Evolutionary conservation across 805 yeast species (phyloP).

Genomic region (Pichia scutulata): DNA sequence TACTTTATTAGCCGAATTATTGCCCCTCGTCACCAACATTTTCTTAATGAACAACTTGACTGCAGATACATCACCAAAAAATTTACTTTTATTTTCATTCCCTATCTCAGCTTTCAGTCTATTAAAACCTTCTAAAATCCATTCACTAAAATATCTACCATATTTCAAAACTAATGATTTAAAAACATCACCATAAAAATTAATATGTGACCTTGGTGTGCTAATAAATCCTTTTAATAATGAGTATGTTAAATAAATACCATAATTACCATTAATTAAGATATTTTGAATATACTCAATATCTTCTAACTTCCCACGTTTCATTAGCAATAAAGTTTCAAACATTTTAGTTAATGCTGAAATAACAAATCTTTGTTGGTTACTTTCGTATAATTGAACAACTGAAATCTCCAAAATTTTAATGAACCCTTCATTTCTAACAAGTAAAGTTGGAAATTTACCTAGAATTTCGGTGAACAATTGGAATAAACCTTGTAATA

Average conservation of each 20-base stretch:
- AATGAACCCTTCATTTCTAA: conserved; percentile 22
- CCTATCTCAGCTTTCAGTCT: conserved; percentile 24
- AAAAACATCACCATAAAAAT: conserved; percentile 45
- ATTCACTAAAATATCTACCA: conserved; percentile 35
- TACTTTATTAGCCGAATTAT: conserved; percentile 47
- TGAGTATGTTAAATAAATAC: conserved; percentile 28
- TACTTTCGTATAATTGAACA: conserved; percentile 28
- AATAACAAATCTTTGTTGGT: conserved; percentile 49
- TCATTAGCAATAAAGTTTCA: conserved; percentile 38
- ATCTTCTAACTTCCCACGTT: conserved; percentile 37
- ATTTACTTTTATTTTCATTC: conserved; percentile 19
- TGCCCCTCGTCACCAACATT: conserved; percentile 57
- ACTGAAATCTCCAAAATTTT: conserved; percentile 30
- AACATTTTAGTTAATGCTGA: conserved; percentile 50
- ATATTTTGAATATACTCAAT: conserved; percentile 14
- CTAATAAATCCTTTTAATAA: conserved; percentile 40
- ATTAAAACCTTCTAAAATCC: conserved; percentile 34
- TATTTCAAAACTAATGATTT: conserved; percentile 32
- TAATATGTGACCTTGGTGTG: conserved; percentile 51
- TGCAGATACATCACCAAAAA: conserved; percentile 16
- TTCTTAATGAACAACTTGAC: conserved; percentile 46
- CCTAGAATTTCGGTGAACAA: conserved; percentile 28
- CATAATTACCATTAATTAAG: conserved; percentile 25
- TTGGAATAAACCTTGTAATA: conserved; percentile 43
- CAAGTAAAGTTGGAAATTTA: conserved; percentile 27